Base-by-base conservation (phyloP, 306 rosid species). In the Gastrolobium villosum region DNA sequence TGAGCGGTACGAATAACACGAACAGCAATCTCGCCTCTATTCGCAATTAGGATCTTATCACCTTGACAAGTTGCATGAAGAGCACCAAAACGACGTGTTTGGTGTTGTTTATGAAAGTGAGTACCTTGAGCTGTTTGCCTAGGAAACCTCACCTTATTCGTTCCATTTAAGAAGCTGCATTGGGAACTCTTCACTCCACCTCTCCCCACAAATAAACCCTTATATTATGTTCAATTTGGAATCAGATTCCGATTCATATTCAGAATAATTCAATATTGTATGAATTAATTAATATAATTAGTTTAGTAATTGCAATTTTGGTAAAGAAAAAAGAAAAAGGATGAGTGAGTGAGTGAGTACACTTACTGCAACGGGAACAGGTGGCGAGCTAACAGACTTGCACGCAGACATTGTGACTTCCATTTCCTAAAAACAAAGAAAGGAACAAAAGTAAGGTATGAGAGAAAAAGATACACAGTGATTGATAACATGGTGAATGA, bases 21-120 rank as follows among this genome's bases (percentile, higher is more conserved):
- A 84, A 95, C 99, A 1, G 99, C 98, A 77, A 95, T 95, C 74
- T 96, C 98, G 44, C 99, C 99, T 88, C 99, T 84, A 36, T 96
- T 96, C 1, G 98, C 98, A 30, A 96, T 86, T 37, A 96, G 84
- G 66, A 96, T 96, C 86, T 96, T 96, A 0, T 93, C 92, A 0
- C 81, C 86, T 1, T 56, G 77, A 82, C 97, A 89, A 3, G 80
- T 70, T 5, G 70, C 93, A 74, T 56, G 72, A 15, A 90, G 94
- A 73, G 89, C 85, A 46, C 86, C 90, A 5, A 62, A 84, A 46
- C 68, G 79, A 78, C 77, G 79, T 2, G 78, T 43, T 85, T 65
- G 79, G 81, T 56, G 62, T 0, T 55, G 75, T 65, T 63, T 81
- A 45, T 15, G 60, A 74, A 14, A 0, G 28, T 81, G 67, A 76